Base-by-base conservation (phyloP, 306 rosid genomes). In the Fragaria ananassa region DNA sequence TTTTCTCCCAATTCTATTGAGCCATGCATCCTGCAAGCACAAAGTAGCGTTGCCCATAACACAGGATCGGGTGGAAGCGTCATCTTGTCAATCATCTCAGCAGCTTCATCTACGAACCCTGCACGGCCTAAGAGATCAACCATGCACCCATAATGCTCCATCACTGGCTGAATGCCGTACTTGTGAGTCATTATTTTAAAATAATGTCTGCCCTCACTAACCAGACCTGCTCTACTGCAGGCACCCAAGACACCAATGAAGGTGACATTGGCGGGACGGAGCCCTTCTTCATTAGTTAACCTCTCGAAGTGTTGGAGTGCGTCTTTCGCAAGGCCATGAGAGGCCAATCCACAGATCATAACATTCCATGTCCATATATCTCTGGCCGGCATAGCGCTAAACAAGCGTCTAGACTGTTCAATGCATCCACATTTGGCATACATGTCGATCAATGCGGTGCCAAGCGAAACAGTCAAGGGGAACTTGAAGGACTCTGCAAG, bases 91-190 rank as follows among this genome's bases (percentile, higher is more conserved):
- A 89, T 80, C 88, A 90, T 71, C 34, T 77, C 77, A 23, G 80
- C 74, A 0, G 91, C 96, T 76, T 91, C 95, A 37, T 87, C 78
- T n/a, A 93, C 72, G 31, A 90, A 84, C 4, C 96, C 90, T 6
- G 87, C 85, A 37, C 90, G 93, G 53, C 88, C 84, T 44, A 89
- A 80, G 45, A 93, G 90, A 84, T 91, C 98, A 79, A 93, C 91
- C 96, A 93, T 86, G 83, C 96, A 93, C 21, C 96, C 98, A 53
- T 86, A 89, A 53, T 93, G 98, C 85, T 93, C 98, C 98, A 93
- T 87, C 77, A 87, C 98, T 5, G 90, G 89, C 71, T 62, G 56
- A 74, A 93, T 87, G 13, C 87, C 83, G 71, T 84, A 90, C 62
- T 70, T 58, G 17, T 86, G 82, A 11, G 80, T 75, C 96, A 93